Evolutionary conservation across 345 rosid species (phyloP).

Genomic region (Tarenaya hassleriana): DNA sequence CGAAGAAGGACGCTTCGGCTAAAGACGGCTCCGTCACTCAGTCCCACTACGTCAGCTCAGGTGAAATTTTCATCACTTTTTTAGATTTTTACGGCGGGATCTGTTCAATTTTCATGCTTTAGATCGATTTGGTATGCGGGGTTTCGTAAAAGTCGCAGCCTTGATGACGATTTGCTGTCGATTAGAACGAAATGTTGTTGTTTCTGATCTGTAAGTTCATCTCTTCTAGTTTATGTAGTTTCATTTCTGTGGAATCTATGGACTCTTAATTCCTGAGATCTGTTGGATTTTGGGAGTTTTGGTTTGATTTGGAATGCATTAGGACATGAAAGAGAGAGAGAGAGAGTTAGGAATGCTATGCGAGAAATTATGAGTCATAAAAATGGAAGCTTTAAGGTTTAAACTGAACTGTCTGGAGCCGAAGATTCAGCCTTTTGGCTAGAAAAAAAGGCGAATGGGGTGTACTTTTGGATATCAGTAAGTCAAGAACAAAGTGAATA

Average conservation of each 20-base stretch:
- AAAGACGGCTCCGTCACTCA: conserved; percentile 70
- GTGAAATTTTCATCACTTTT: conserved; percentile 22
- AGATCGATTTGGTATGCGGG: conserved; percentile 24
- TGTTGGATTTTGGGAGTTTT: conserved; percentile 27
- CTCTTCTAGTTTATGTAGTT: conserved; percentile 12
- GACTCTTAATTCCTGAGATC: conserved; percentile 33
- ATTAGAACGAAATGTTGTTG: conserved; percentile 20
- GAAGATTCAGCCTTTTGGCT: no score
- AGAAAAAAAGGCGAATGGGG: neutral
- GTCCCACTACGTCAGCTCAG: conserved; percentile 71
- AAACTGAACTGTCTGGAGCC: no score
- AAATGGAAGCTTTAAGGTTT: conserved; percentile 2
- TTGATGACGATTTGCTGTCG: conserved; percentile 22
- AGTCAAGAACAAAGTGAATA: neutral
- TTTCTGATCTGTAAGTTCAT: conserved; percentile 34
- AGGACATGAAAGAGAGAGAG: conserved; percentile 1
- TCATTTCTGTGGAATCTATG: conserved; percentile 8
- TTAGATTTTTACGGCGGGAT: conserved; percentile 21
- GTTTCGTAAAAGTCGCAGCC: conserved; percentile 21
- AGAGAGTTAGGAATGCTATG: neutral
- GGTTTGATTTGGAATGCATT: conserved; percentile 10
- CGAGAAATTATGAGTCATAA: conserved; percentile 5
- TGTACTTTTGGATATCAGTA: conserved; percentile 3
- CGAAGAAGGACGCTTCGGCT: conserved; percentile 59
- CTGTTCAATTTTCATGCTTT: conserved; percentile 32